Evolutionary conservation across 208 protist species (phyloP), one percentile per base, ranked within the genome.

Genomic region (Trypanosoma lewisi): DNA sequence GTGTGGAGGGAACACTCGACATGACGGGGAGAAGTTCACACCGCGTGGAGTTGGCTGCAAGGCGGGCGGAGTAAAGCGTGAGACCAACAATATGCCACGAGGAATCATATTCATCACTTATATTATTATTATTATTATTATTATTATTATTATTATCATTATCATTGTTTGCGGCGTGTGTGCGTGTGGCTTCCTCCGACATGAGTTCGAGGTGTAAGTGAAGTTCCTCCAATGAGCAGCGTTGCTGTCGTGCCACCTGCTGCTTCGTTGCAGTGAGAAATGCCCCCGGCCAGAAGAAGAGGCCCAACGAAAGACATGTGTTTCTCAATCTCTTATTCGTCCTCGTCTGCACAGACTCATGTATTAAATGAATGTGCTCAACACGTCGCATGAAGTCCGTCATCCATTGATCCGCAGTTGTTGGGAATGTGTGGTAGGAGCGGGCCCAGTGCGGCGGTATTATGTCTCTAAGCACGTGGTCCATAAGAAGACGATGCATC

Each of bases 181-280:
- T 41, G 17, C 42, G 63, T 47, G 42, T 45, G 9, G 23, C 64
- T 16, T 56, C 58, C n/a, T 71, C 56, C 8, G 55, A 45, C n/a
- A 65, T 44, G 12, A 84, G 59, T 39, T 84, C 74, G 4, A 98
- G 68, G 16, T 74, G 71, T 5, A 97, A 82, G 54, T 83, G 67
- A 11, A 99, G 82, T 23, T 91, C 90, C 73, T 99, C 97, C 2
- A 99, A 78, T 2, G 97, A 93, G 73, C 90, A 87, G 12, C 72
- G 44, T 37, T 89, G 77, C 7, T 65, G 59, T 34, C 97, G 85
- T 28, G 96, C 93, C 14, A 82, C 90, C 37, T 93, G 78, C 87
- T 99, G 98, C 63, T 98, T 89, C 25, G 96, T 98, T n/a, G 98
- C 97, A 23, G 97, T 99, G 36, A 99, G 76, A 68, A 98, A 98